Conservation (phyloP, 805 yeast species). For the Nakazawaea peltata region DNA sequence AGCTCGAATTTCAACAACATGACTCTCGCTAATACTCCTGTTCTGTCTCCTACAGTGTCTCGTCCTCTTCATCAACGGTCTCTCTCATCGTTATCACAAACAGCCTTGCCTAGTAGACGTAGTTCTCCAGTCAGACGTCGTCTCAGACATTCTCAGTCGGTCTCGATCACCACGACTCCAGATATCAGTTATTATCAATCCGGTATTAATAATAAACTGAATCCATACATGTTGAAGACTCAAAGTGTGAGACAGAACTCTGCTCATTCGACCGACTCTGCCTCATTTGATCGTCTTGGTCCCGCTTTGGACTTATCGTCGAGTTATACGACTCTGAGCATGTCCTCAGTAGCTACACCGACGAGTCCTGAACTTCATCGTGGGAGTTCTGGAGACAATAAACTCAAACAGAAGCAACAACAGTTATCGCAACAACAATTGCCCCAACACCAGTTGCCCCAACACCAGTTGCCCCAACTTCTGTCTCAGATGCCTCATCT, state of each 20-base stretch:
- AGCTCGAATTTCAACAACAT: slow-evolving; percentile 8
- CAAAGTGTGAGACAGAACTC: too few relatives aligned
- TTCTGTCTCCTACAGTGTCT: slow-evolving; percentile 1
- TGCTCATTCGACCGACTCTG: slow-evolving; percentile 5
- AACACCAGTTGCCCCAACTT: too few relatives aligned
- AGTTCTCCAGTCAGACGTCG: slow-evolving; percentile 8
- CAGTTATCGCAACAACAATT: slow-evolving; percentile 3
- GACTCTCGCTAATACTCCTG: slow-evolving; percentile 5
- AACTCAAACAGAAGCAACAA: background rate
- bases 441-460: too few relatives aligned
- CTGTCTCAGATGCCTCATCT: too few relatives aligned
- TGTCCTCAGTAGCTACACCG: slow-evolving; percentile 9
- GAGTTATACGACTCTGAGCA: slow-evolving; percentile 6
- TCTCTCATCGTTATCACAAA: slow-evolving; percentile 4
- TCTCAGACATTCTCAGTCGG: slow-evolving; percentile 3
- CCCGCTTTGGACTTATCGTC: slow-evolving; percentile 7
- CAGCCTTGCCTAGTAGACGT: slow-evolving; percentile 2
- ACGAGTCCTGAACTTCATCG: slow-evolving; percentile 7
- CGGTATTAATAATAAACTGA: slow-evolving; percentile 9
- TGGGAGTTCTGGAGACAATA: too few relatives aligned
- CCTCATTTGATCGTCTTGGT: slow-evolving; percentile 1
- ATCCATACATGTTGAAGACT: too few relatives aligned
- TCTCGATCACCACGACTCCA: slow-evolving; percentile 1
- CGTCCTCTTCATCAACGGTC: slow-evolving; percentile 8
- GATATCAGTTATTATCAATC: slow-evolving; percentile 10